Conservation (phyloP, 2,329 filamentous ascomycete species). For the Fusarium brachygibbosum region DNA sequence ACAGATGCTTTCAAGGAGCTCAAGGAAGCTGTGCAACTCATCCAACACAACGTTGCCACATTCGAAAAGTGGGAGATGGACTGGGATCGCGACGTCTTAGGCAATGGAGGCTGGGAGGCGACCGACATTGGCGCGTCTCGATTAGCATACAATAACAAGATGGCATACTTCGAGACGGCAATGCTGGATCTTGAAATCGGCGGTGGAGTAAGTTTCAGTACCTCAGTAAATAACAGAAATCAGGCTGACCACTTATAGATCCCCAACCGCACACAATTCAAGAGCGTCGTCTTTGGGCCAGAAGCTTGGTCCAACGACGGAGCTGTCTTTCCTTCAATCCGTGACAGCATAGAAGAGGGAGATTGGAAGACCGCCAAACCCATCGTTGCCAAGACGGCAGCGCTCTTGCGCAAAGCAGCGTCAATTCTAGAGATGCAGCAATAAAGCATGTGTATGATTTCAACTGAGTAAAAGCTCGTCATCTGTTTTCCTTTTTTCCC, state of each 20-base stretch:
- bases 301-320: conserved; percentile 73
- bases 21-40: conserved; percentile 69
- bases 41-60: conserved; percentile 64
- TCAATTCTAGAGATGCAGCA: conserved; percentile 49
- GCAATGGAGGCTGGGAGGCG: conserved; percentile 81
- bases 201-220: conserved; percentile 76
- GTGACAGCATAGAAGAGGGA: conserved; percentile 79
- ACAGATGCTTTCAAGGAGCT: conserved; percentile 51
- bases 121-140: conserved; percentile 75
- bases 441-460: conserved; percentile 41
- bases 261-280: conserved; percentile 90
- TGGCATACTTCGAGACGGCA: conserved; percentile 85
- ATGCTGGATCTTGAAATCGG: conserved; percentile 80
- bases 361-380: conserved; percentile 78
- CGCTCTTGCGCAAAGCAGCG: conserved; percentile 74
- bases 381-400: conserved; percentile 79
- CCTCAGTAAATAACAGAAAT: background rate
- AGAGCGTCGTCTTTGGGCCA: conserved; percentile 91
- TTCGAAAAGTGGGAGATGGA: conserved; percentile 82
- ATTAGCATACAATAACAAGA: conserved; percentile 81
- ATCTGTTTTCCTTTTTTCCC: conserved; percentile 22
- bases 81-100: conserved; percentile 81
- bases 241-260: conserved; percentile 65
- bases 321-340: conserved; percentile 75
- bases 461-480: conserved; percentile 16